A percentile compares a stretch with the other conserved stretches of the same genome.
These are phyloP conservation scores for Coniochaeta sp. DNA, from an alignment of 2,329 filamentous ascomycete species.

Conservation along the genomic window DNA sequence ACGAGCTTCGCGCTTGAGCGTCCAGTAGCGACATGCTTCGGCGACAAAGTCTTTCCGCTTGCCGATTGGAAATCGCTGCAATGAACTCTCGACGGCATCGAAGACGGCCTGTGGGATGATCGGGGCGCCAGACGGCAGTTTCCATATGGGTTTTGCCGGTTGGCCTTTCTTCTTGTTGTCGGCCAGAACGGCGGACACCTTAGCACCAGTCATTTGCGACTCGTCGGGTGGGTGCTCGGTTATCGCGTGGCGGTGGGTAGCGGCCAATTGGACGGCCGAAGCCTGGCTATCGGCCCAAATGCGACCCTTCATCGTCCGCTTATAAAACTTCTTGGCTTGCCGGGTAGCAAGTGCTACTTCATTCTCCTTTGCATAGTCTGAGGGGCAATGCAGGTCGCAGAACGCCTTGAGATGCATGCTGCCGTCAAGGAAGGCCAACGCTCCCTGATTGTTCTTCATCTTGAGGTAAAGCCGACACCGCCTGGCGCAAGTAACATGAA, in stretches of 20 bases:
- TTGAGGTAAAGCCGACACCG: slow-evolving; percentile 82
- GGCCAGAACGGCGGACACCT: slow-evolving; percentile 66
- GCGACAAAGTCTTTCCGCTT: slow-evolving; percentile 90
- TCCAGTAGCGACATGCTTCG: slow-evolving; percentile 96
- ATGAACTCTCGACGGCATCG: slow-evolving; percentile 74
- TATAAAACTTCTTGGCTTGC: slow-evolving; percentile 84
- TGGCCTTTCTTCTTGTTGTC: slow-evolving; percentile 72
- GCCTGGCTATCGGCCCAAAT: slow-evolving; percentile 90
- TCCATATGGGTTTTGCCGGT: slow-evolving; percentile 69
- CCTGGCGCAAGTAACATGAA: slow-evolving; percentile 93
- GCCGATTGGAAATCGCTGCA: slow-evolving; percentile 70
- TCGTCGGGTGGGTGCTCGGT: slow-evolving; percentile 72
- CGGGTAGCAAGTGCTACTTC: slow-evolving; percentile 72
- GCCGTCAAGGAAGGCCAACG: slow-evolving; percentile 68
- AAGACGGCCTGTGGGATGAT: slow-evolving; percentile 87
- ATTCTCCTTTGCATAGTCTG: slow-evolving; percentile 82
- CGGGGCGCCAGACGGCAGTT: slow-evolving; percentile 86
- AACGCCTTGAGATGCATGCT: slow-evolving; percentile 84
- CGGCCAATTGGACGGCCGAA: slow-evolving; percentile 73
- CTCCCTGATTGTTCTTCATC: slow-evolving; percentile 90
- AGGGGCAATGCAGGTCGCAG: slow-evolving; percentile 89
- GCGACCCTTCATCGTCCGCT: slow-evolving; percentile 77
- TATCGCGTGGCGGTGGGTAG: slow-evolving; percentile 56
- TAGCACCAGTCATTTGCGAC: slow-evolving; percentile 74
- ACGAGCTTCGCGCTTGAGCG: slow-evolving; percentile 86